These are phyloP conservation scores for Bifiguratus adelaidae DNA, from an alignment of 192 early-diverging fungal species.

Conservation along the genomic window DNA sequence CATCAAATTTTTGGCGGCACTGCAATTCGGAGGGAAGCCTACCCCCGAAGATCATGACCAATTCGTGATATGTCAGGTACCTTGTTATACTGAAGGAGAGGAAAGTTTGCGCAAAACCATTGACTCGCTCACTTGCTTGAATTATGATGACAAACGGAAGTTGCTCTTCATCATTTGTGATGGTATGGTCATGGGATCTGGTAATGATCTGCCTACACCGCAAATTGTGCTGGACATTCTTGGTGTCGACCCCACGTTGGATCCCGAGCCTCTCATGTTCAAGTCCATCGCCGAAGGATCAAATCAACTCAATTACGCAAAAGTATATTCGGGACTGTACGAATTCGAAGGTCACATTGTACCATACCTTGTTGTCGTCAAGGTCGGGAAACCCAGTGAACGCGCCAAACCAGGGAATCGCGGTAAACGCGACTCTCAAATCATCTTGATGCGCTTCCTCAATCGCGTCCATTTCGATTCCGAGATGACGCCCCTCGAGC, in stretches of 20 bases:
- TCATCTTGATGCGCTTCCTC: slow-evolving; percentile 89
- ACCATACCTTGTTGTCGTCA: slow-evolving; percentile 90
- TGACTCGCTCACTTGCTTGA: slow-evolving; percentile 66
- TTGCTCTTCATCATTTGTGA: slow-evolving; percentile 84
- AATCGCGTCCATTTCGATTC: slow-evolving; percentile 86
- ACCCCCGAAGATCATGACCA: slow-evolving; percentile 87
- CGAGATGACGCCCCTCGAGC: slow-evolving; percentile 86
- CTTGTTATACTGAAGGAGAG: slow-evolving; percentile 93
- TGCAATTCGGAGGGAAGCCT: slow-evolving; percentile 63
- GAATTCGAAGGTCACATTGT: slow-evolving; percentile 85
- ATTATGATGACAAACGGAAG: slow-evolving; percentile 84
- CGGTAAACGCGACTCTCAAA: slow-evolving; percentile 97
- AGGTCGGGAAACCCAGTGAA: slow-evolving; percentile 85
- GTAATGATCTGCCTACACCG: slow-evolving; percentile 93
- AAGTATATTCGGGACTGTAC: slow-evolving; percentile 94
- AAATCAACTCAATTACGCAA: slow-evolving; percentile 89
- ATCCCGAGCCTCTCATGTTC: slow-evolving; percentile 75
- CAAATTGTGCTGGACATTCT: slow-evolving; percentile 87
- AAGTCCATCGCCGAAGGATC: slow-evolving; percentile 85
- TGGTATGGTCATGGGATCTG: slow-evolving; percentile 94
- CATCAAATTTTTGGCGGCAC: slow-evolving; percentile 68
- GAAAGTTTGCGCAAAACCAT: slow-evolving; percentile 76
- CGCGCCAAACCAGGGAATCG: slow-evolving; percentile 85
- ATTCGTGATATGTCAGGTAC: slow-evolving; percentile 93
- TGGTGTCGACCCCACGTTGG: slow-evolving; percentile 71